Evolutionary conservation across 2,329 filamentous ascomycete species (phyloP), one percentile per base, ranked within the genome.

Genomic region (Cladobotryum mycophilum): DNA sequence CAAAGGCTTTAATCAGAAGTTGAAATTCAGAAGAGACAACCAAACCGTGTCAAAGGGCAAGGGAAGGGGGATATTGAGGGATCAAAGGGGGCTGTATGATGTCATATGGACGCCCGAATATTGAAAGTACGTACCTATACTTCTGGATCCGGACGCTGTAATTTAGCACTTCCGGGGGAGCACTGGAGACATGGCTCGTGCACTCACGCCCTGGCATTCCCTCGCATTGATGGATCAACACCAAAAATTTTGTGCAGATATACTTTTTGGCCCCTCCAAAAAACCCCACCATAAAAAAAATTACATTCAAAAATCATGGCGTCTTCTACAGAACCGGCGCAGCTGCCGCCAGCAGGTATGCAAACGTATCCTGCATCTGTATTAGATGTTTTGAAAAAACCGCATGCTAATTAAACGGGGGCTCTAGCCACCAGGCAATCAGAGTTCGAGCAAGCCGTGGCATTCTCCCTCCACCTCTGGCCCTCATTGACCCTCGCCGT

Each of bases 381-480:
- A 50, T 53, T 14, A 53, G 8, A 53, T 34, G 15, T 15, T 14
- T 46, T 20, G 9, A 18, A 55, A 22, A 52, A 35, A 40, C 18
- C n/a, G n/a, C n/a, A 37, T 22, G 11, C 41, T 42, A 42, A 42
- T 14, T 11, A 12, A 18, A 6, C 54, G 36, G n/a, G n/a, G n/a
- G 25, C 57, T 53, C 43, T 60, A 80, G 78, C 77, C 61, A 71
- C 72, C 60, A 77, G 78, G 60, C 78, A 84, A 64, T 70, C 76
- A 57, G 78, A 82, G 63, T 88, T 97, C 73, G 93, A 97, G 67
- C 85, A 93, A 63, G 87, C 83, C 64, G 86, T 96, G 60, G 89
- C 89, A 66, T 85, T 93, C 66, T 75, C 86, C 41, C 82, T 99
- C 58, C 84, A 91, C 73, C 81, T 88, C 64, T 99, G 93, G 93